Percentiles rank a stretch among this genome's conserved stretches.
phyloP scores from a whole-genome alignment of 257 asterid genomes.

The Solanum piurae region DNA sequence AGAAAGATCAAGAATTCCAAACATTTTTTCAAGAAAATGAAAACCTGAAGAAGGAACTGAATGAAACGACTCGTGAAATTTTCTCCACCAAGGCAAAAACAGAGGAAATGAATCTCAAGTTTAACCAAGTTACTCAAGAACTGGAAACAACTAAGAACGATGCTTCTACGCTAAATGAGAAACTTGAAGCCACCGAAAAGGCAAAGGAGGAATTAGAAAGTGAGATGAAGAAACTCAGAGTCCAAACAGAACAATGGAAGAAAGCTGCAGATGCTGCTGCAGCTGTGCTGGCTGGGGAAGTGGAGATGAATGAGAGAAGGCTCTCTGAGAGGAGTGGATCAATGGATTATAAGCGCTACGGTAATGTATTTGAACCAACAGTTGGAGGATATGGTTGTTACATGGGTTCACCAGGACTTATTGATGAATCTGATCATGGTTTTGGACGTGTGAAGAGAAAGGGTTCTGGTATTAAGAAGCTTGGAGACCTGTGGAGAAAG shows the following conservation, averaged over 20 bases:
- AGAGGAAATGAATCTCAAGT: constrained; percentile 28
- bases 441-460: constrained; percentile 61
- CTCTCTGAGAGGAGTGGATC: constrained; percentile 86
- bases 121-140: constrained; percentile 33
- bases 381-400: constrained; percentile 29
- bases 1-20: constrained; percentile 38
- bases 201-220: constrained; percentile 47
- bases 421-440: constrained; percentile 35
- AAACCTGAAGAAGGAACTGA: constrained; percentile 29
- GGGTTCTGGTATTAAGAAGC: constrained; percentile 58
- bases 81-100: constrained; percentile 27
- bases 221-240: constrained; percentile 74
- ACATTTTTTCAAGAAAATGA: constrained; percentile 33
- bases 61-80: constrained; percentile 28
- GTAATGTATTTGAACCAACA: constrained; percentile 22
- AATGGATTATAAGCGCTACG: constrained; percentile 52
- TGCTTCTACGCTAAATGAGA: constrained; percentile 23
- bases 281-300: constrained; percentile 53
- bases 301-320: constrained; percentile 45
- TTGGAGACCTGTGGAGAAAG: constrained; percentile 88
- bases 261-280: constrained; percentile 99
- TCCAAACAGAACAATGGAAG: constrained; percentile 89
- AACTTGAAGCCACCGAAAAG: constrained; percentile 37
- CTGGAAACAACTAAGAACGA: constrained; percentile 33
- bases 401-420: constrained; percentile 49